Percentiles rank a stretch among this genome's conserved stretches.
Evolutionary conservation across 148 eudicot genomes (phyloP).

Genomic region (Hydrangea macrophylla): DNA sequence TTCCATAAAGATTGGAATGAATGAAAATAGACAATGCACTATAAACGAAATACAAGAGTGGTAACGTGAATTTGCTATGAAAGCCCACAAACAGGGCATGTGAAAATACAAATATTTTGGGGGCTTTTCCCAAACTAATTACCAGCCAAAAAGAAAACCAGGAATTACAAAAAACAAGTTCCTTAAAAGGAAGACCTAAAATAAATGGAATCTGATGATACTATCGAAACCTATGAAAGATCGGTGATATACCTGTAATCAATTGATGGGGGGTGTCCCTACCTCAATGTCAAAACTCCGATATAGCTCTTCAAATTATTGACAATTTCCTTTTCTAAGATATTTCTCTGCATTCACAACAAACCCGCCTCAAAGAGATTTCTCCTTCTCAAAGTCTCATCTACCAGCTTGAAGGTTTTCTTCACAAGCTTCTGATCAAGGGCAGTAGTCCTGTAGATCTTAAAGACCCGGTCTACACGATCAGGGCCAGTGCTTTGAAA

Average conservation of each 20-base stretch:
- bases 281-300: slow-evolving; percentile 2
- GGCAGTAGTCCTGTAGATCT: slow-evolving; percentile 93
- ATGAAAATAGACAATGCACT: background rate
- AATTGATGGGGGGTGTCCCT: background rate
- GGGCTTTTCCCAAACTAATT: background rate
- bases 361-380: slow-evolving; percentile 90
- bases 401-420: slow-evolving; percentile 92
- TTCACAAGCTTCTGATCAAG: slow-evolving; percentile 94
- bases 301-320: slow-evolving; percentile 6
- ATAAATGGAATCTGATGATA: background rate
- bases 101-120: background rate
- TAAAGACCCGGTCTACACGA: slow-evolving; percentile 85
- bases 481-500: slow-evolving; percentile 87
- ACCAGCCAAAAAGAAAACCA: background rate
- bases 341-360: slow-evolving; percentile 36
- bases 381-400: slow-evolving; percentile 94
- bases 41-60: background rate
- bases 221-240: background rate
- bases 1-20: background rate
- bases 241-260: background rate
- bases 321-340: slow-evolving; percentile 1
- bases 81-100: background rate
- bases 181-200: background rate
- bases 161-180: background rate
- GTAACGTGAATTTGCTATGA: background rate